phyloP scores from a whole-genome alignment of 2,329 filamentous ascomycete genomes.

The Fusarium domesticum region DNA sequence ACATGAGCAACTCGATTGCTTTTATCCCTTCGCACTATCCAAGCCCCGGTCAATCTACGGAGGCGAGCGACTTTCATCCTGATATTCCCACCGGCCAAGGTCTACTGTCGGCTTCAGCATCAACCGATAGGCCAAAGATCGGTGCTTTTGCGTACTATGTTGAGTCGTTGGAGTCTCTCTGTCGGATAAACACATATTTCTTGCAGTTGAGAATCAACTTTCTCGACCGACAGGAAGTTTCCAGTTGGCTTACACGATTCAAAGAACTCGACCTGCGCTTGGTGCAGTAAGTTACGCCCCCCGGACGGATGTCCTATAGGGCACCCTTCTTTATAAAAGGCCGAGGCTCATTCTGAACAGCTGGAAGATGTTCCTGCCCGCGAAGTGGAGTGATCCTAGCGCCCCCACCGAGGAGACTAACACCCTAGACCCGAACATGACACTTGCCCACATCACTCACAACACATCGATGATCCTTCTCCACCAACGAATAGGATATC shows the following conservation, averaged over 20 bases:
- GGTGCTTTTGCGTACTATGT: slow-evolving; percentile 46
- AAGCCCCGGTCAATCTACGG: slow-evolving; percentile 18
- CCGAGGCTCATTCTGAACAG: too few relatives aligned
- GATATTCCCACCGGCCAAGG: neutral
- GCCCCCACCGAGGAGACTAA: slow-evolving; percentile 19
- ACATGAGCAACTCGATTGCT: slow-evolving; percentile 37
- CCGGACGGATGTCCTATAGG: too few relatives aligned
- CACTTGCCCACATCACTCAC: slow-evolving; percentile 46
- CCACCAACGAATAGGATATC: slow-evolving; percentile 47
- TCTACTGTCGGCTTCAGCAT: neutral
- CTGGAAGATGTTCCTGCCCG: slow-evolving; percentile 44
- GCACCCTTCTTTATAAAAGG: too few relatives aligned
- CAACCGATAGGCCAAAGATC: slow-evolving; percentile 34
- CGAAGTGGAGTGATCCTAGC: slow-evolving; percentile 38
- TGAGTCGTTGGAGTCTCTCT: slow-evolving; percentile 45
- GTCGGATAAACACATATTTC: slow-evolving; percentile 43
- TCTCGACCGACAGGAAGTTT: slow-evolving; percentile 36
- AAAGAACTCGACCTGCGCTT: slow-evolving; percentile 45
- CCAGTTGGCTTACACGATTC: slow-evolving; percentile 42
- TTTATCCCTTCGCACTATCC: slow-evolving; percentile 32
- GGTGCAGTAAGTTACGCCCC: slow-evolving; percentile 32
- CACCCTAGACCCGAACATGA: slow-evolving; percentile 47
- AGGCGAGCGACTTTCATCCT: neutral
- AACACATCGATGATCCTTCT: slow-evolving; percentile 48
- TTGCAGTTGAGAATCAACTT: slow-evolving; percentile 41